Percentiles rank a stretch among this genome's conserved stretches.
Conservation (phyloP, 2,329 filamentous ascomycete species). For the Ilyonectria sp. region DNA sequence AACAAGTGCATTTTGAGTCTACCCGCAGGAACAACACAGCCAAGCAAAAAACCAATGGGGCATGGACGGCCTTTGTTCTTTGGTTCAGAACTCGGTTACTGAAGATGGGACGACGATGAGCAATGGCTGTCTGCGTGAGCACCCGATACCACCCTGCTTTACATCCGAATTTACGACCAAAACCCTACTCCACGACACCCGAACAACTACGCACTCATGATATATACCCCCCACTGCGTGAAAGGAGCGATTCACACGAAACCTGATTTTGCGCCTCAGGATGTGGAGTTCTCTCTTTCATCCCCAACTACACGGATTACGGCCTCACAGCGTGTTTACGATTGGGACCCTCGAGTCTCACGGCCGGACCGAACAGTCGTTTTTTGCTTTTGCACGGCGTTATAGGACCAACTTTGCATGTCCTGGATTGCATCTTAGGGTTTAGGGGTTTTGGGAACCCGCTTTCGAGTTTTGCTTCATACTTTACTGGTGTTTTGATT, state of each 20-base stretch:
- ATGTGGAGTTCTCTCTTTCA: constrained; percentile 21
- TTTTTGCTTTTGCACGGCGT: constrained; percentile 37
- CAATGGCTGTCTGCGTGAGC: constrained; percentile 13
- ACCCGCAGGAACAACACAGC: constrained; percentile 62
- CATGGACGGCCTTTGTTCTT: constrained; percentile 75
- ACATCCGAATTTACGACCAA: neutral
- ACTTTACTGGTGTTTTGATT: constrained; percentile 35
- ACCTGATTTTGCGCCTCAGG: constrained; percentile 11
- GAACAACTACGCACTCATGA: constrained; percentile 22
- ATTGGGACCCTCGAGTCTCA: constrained; percentile 26
- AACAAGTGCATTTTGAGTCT: constrained; percentile 61
- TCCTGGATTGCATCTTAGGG: constrained; percentile 40
- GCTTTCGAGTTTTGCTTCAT: constrained; percentile 32
- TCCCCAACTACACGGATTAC: constrained; percentile 28
- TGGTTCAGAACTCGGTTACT: constrained; percentile 72
- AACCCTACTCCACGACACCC: constrained; percentile 1
- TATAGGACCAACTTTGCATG: constrained; percentile 33
- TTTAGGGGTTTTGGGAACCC: constrained; percentile 33
- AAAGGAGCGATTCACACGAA: constrained; percentile 3
- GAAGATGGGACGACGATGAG: constrained; percentile 59
- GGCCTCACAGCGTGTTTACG: constrained; percentile 31
- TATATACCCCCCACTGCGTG: constrained; percentile 29
- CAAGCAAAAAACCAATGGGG: constrained; percentile 73
- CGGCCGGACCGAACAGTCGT: constrained; percentile 36
- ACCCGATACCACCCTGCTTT: neutral